Evolutionary conservation across 495 filamentous ascomycete species (phyloP).

Genomic region (Parathielavia hyrcaniae): DNA sequence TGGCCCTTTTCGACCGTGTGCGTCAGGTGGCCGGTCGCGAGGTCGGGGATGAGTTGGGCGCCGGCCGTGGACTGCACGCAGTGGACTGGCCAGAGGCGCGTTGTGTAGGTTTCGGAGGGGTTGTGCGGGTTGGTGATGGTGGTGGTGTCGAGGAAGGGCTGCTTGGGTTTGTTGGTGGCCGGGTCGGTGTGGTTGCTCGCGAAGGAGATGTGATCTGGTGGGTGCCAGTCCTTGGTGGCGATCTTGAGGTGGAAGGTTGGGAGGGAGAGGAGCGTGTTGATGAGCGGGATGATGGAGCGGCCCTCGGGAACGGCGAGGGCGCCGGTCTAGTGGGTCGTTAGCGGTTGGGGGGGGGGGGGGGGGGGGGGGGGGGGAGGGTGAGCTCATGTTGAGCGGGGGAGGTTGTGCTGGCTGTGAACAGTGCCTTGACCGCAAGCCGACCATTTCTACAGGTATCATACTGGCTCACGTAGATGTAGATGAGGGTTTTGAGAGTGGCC

Average conservation of each 20-base stretch:
- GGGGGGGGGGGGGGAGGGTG: background rate
- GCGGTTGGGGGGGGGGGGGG: background rate
- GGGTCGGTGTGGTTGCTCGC: slow-evolving; percentile 60
- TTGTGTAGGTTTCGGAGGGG: slow-evolving; percentile 54
- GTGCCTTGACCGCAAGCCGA: background rate
- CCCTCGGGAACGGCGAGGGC: slow-evolving; percentile 71
- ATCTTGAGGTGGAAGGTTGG: slow-evolving; percentile 64
- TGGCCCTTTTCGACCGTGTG: slow-evolving; percentile 69
- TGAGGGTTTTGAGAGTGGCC: background rate
- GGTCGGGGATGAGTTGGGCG: slow-evolving; percentile 67
- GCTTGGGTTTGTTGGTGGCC: slow-evolving; percentile 45
- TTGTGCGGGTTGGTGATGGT: slow-evolving; percentile 65
- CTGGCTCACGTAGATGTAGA: too few species aligned
- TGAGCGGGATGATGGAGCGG: slow-evolving; percentile 57
- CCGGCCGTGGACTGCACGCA: slow-evolving; percentile 73
- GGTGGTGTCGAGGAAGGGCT: slow-evolving; percentile 57
- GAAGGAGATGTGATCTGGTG: slow-evolving; percentile 80
- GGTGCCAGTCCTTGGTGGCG: slow-evolving; percentile 89
- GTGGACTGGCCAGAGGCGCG: slow-evolving; percentile 82
- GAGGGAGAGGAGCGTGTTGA: slow-evolving; percentile 69
- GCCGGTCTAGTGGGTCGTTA: slow-evolving; percentile 55
- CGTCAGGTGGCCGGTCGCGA: slow-evolving; percentile 56
- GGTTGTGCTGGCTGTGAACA: background rate
- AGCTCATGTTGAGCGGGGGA: background rate
- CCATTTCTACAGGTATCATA: background rate